These are phyloP conservation scores for Penicillium corylophilum DNA, from an alignment of 2,329 filamentous ascomycete species.

Conservation along the genomic window DNA sequence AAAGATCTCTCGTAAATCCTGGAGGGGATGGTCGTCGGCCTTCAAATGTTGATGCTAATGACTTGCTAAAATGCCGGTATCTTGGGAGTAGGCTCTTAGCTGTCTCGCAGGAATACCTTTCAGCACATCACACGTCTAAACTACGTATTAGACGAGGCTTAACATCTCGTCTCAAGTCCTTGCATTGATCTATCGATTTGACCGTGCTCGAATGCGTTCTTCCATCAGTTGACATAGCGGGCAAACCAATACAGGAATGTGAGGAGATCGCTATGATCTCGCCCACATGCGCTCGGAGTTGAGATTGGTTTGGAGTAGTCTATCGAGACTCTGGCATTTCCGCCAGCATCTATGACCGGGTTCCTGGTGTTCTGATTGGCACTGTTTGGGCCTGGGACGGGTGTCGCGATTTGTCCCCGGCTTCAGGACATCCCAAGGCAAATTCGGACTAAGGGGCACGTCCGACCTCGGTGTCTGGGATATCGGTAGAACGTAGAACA, in stretches of 20 bases:
- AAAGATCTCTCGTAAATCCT: no score
- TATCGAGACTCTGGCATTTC: neutral
- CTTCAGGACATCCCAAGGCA: slow-evolving; percentile 15
- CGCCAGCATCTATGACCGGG: neutral
- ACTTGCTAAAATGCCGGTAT: no score
- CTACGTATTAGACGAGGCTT: neutral
- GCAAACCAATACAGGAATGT: neutral
- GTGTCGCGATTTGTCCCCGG: slow-evolving; percentile 20
- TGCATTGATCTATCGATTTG: neutral
- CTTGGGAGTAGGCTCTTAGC: no score
- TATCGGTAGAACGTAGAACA: slow-evolving; percentile 21
- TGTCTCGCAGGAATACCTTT: neutral
- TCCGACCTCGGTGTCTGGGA: slow-evolving; percentile 12
- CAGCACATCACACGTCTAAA: neutral
- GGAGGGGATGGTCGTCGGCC: no score
- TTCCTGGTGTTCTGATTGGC: neutral
- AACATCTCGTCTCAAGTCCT: neutral
- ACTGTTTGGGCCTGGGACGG: slow-evolving; percentile 7
- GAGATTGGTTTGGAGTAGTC: neutral
- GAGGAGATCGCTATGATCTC: neutral
- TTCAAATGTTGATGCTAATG: no score
- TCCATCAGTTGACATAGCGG: neutral
- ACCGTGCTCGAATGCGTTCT: neutral
- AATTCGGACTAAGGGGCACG: slow-evolving; percentile 17
- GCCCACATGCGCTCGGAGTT: neutral